A percentile compares a stretch with the other conserved stretches of the same genome.
These are phyloP conservation scores for Podospora australis DNA, from an alignment of 495 filamentous ascomycete species.

Conservation along the genomic window DNA sequence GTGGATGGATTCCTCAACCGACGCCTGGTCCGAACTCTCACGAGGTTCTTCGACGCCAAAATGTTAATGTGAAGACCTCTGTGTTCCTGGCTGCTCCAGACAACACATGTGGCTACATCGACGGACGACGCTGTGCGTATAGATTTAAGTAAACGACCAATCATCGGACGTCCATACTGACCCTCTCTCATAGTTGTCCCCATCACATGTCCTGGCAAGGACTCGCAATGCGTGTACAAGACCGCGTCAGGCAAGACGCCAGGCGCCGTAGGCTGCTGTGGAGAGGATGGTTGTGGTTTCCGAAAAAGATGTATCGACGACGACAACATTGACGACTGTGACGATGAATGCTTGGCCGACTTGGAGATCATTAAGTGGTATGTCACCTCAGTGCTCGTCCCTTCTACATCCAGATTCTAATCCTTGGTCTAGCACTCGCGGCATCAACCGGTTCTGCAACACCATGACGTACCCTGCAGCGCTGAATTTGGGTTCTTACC, in stretches of 20 bases:
- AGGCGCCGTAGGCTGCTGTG: slow-evolving; percentile 36
- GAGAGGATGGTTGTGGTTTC: slow-evolving; percentile 20
- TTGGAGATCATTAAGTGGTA: slow-evolving; percentile 36
- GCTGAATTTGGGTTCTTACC: slow-evolving; percentile 28
- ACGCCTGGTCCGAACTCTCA: slow-evolving; percentile 29
- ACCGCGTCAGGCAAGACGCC: slow-evolving; percentile 13
- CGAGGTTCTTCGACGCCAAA: slow-evolving; percentile 27
- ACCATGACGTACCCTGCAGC: too few species aligned
- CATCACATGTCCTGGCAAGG: slow-evolving; percentile 25
- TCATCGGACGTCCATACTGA: not conserved
- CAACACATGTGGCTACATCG: slow-evolving; percentile 44
- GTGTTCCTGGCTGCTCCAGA: slow-evolving; percentile 40
- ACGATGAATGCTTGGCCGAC: slow-evolving; percentile 29
- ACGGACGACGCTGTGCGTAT: slow-evolving; percentile 27
- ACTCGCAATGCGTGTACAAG: slow-evolving; percentile 27
- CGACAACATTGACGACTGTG: slow-evolving; percentile 26
- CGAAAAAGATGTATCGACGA: slow-evolving; percentile 28
- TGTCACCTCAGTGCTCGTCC: slow-evolving; percentile 3
- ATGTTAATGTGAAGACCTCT: slow-evolving; percentile 12
- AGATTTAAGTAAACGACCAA: not conserved
- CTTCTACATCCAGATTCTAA: too few species aligned
- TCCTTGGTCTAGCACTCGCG: not conserved
- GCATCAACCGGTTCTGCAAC: slow-evolving; percentile 25
- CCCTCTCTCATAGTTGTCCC: slow-evolving; percentile 20
- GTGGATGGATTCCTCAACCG: slow-evolving; percentile 20